Conservation (phyloP, 768 basidiomycete species). For the Panus rudis region DNA sequence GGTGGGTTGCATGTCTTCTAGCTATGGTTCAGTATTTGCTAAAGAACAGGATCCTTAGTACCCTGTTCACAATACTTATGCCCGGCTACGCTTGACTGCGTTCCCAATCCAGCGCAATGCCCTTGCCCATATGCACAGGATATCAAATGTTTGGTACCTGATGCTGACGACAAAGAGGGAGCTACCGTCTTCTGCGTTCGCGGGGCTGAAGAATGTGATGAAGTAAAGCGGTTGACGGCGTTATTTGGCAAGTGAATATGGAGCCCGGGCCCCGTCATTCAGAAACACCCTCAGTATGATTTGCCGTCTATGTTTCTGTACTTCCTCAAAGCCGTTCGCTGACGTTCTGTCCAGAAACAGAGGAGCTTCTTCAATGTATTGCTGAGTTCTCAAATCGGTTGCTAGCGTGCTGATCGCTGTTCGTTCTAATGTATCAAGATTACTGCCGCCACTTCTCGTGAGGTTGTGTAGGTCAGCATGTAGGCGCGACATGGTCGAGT, state of each 20-base stretch:
- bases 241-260: conserved; percentile 25
- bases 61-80: conserved; percentile 71
- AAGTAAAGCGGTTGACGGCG: conserved; percentile 49
- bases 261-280: not conserved
- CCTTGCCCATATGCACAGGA: conserved; percentile 76
- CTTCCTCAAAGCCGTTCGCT: too few relatives aligned
- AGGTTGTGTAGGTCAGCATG: too few relatives aligned
- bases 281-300: not conserved
- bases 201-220: conserved; percentile 55
- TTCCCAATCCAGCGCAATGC: conserved; percentile 53
- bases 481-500: too few relatives aligned
- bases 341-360: too few relatives aligned
- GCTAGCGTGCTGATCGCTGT: too few relatives aligned
- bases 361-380: too few relatives aligned
- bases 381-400: too few relatives aligned
- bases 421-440: too few relatives aligned
- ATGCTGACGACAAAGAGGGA: conserved; percentile 41
- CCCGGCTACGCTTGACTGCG: conserved; percentile 68
- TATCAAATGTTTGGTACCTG: conserved; percentile 69
- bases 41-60: too few relatives aligned
- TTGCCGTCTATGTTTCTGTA: too few relatives aligned
- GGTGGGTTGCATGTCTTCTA: conserved; percentile 35
- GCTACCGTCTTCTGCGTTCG: conserved; percentile 67
- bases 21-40: not conserved
- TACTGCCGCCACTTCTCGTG: too few relatives aligned